These are phyloP conservation scores for Rhazya stricta DNA, from an alignment of 257 asterid species.

Conservation along the genomic window DNA sequence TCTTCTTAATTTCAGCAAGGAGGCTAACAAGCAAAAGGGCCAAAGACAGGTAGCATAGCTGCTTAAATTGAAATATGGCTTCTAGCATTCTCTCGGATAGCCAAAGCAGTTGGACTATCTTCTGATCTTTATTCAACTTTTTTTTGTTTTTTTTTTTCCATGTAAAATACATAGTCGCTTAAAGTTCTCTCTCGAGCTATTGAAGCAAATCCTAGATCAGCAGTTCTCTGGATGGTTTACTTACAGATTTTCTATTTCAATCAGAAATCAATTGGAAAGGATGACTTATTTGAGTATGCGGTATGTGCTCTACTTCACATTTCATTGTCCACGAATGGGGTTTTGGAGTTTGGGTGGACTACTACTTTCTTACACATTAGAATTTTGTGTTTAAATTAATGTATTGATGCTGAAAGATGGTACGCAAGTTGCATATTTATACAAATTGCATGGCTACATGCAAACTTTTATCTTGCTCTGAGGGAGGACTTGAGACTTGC, in stretches of 20 bases:
- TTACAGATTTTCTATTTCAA: slow-evolving; percentile 41
- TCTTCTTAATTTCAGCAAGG: slow-evolving; percentile 31
- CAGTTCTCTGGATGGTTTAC: slow-evolving; percentile 41
- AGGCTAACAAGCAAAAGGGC: slow-evolving; percentile 31
- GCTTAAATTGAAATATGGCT: not conserved
- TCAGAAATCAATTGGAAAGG: slow-evolving; percentile 36
- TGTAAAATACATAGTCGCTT: slow-evolving; percentile 31
- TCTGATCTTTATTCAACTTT: slow-evolving; percentile 6
- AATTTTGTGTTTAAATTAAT: not conserved
- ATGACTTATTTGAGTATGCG: slow-evolving; percentile 38
- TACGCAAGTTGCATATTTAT: not conserved
- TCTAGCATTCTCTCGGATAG: not conserved
- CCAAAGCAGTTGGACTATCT: slow-evolving; percentile 11
- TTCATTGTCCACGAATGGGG: not conserved
- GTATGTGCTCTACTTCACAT: slow-evolving; percentile 23
- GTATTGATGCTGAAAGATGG: not conserved
- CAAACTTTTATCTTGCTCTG: not conserved
- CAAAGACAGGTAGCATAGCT: slow-evolving; percentile 30
- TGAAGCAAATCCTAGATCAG: slow-evolving; percentile 33
- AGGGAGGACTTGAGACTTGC: not conserved
- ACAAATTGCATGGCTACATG: not conserved
- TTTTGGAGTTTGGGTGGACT: no score
- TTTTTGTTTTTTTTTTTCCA: not conserved
- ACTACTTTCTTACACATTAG: not conserved
- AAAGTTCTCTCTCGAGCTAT: slow-evolving; percentile 39